phyloP scores from a whole-genome alignment of 208 protist genomes.

The Leishmania lainsoni region DNA sequence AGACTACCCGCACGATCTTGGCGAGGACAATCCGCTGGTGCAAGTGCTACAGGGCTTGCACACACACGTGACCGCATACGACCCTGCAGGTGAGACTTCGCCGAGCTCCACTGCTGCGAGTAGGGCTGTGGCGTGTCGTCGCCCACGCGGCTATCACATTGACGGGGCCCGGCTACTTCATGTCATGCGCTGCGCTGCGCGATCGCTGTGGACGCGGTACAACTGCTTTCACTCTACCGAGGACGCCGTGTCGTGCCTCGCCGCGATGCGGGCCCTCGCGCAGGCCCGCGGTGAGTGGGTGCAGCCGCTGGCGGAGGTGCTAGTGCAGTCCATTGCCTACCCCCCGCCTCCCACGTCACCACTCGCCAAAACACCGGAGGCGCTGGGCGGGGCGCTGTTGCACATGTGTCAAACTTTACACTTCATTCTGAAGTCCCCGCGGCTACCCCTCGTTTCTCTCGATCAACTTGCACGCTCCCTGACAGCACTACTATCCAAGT shows the following conservation, averaged over 20 bases:
- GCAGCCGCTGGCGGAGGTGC: conserved; percentile 57
- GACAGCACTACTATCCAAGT: conserved; percentile 70
- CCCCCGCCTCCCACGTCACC: conserved; percentile 22
- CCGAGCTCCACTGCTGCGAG: neutral
- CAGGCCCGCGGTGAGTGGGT: conserved; percentile 57
- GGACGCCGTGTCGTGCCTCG: conserved; percentile 56
- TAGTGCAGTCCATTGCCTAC: conserved; percentile 52
- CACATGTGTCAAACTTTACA: conserved; percentile 59
- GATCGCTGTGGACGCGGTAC: conserved; percentile 65
- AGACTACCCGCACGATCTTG: conserved; percentile 70
- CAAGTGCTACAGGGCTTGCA: conserved; percentile 61
- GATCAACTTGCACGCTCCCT: conserved; percentile 53
- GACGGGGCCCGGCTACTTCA: conserved; percentile 50
- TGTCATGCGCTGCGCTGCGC: conserved; percentile 56
- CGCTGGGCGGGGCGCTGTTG: conserved; percentile 47
- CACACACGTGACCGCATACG: conserved; percentile 15
- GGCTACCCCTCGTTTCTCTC: conserved; percentile 58
- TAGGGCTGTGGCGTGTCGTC: conserved; percentile 3
- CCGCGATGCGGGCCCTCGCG: conserved; percentile 56
- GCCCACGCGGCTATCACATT: conserved; percentile 30
- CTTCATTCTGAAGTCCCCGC: conserved; percentile 46
- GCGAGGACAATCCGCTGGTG: conserved; percentile 56
- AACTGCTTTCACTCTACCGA: conserved; percentile 41
- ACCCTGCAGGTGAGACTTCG: conserved; percentile 1
- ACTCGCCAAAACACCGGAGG: conserved; percentile 24